Base-by-base conservation (phyloP, 345 rosid species). In the Erucastrum elatum region DNA sequence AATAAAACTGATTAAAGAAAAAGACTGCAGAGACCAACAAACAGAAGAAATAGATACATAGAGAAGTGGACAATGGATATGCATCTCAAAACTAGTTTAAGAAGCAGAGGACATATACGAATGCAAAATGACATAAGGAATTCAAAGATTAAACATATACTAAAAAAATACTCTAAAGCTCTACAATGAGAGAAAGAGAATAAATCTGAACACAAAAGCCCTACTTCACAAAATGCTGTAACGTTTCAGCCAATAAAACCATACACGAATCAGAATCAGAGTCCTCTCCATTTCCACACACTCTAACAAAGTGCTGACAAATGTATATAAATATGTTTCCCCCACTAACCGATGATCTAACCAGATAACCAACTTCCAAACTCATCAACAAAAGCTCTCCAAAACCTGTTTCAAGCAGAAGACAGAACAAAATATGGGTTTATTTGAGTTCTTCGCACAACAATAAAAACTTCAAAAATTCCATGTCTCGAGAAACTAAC, bases 151-250 rank as follows among this genome's bases (percentile, higher is more conserved):
- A 46, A 64, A 64, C 56, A 51, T 65, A 31, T 31, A 33, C 73
- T 33, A 73, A 78, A 66, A 72, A 78, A 65, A 68, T 46, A 69
- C 74, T 74, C 82, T 79, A 79, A 68, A 67, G 58, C 72, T 78
- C 81, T 78, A 78, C 77, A 78, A 58, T 3, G 73, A 78, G 81
- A 78, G 81, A 72, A 77, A 39, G 74, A 34, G 39, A 79, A 62
- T 66, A 79, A 62, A 79, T 51, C 62, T 73, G 62, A 29, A 68
- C 77, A 72, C 69, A 72, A 59, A 76, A 41, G 55, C 81, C 82
- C 74, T 73, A 79, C 82, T 79, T 68, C 75, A 74, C 82, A 79
- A 79, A 58, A 35, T 29, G 39, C 60, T 73, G 58, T 73, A 12
- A 60, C 82, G 66, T 60, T 61, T 31, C 64, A 21, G 53, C 59